phyloP scores from a whole-genome alignment of 2,329 filamentous ascomycete genomes.

The Biscogniauxia mediterranea region DNA sequence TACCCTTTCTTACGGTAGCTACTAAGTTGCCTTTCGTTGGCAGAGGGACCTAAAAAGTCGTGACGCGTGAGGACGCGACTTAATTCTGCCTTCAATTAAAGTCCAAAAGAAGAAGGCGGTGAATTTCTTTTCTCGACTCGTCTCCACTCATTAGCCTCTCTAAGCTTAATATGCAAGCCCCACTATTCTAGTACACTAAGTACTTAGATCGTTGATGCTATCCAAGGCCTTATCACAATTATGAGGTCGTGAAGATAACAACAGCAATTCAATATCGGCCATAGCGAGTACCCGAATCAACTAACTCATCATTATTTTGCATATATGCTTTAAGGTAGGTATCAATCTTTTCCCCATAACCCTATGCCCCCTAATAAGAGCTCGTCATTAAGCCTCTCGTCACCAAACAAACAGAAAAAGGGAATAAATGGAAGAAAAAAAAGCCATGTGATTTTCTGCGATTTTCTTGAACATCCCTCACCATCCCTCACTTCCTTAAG shows the following conservation, averaged over 20 bases:
- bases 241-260: neutral
- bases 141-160: neutral
- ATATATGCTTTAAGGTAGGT: constrained; percentile 1
- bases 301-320: neutral
- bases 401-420: neutral
- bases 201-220: too few relatives aligned
- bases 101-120: constrained; percentile 19
- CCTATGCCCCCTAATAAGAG: neutral
- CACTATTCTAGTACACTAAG: too few relatives aligned
- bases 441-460: neutral
- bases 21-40: neutral
- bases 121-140: neutral
- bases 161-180: too few relatives aligned
- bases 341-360: neutral
- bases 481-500: neutral
- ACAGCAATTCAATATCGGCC: neutral
- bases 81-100: constrained; percentile 24
- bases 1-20: neutral
- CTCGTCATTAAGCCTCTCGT: neutral
- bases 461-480: too few relatives aligned
- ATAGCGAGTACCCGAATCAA: too few relatives aligned
- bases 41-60: constrained; percentile 1
- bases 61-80: constrained; percentile 24
- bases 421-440: neutral
- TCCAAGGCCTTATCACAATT: neutral